A percentile compares a stretch with the other conserved stretches of the same genome.
phyloP scores from a whole-genome alignment of 148 eudicot genomes.

The Oxyria digyna region DNA sequence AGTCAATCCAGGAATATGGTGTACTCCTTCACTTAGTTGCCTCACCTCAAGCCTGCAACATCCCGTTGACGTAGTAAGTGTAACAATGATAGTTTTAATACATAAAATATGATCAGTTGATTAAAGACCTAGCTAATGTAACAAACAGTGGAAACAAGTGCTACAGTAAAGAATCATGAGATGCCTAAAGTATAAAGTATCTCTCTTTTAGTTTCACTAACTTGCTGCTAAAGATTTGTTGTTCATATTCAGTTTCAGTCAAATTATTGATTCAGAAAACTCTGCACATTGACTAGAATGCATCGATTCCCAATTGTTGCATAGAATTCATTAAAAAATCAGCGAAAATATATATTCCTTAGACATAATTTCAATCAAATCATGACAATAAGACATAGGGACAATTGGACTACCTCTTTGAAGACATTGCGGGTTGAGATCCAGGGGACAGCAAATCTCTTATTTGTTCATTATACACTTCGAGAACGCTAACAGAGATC shows the following conservation, averaged over 20 bases:
- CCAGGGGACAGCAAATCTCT: slow-evolving; percentile 66
- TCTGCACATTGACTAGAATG: neutral
- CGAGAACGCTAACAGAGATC: slow-evolving; percentile 72
- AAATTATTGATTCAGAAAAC: too few species aligned
- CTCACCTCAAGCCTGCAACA: slow-evolving; percentile 71
- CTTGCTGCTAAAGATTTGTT: too few species aligned
- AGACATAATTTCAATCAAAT: neutral
- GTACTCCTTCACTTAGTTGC: slow-evolving; percentile 73
- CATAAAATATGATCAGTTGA: neutral
- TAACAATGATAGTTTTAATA: neutral
- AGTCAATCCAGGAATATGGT: slow-evolving; percentile 82
- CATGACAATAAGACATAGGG: neutral
- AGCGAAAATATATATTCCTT: neutral
- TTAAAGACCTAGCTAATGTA: too few species aligned
- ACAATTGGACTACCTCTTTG: slow-evolving; percentile 50
- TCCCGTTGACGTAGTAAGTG: neutral
- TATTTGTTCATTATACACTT: slow-evolving; percentile 94
- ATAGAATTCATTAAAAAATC: neutral
- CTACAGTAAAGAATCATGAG: neutral
- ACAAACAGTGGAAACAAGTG: neutral
- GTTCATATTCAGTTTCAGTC: too few species aligned
- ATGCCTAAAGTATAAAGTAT: neutral
- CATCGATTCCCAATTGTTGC: neutral
- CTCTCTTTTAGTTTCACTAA: neutral
- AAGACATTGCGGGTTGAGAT: slow-evolving; percentile 42